phyloP scores from a whole-genome alignment of 805 yeast species.

The Pichia cabralensis region DNA sequence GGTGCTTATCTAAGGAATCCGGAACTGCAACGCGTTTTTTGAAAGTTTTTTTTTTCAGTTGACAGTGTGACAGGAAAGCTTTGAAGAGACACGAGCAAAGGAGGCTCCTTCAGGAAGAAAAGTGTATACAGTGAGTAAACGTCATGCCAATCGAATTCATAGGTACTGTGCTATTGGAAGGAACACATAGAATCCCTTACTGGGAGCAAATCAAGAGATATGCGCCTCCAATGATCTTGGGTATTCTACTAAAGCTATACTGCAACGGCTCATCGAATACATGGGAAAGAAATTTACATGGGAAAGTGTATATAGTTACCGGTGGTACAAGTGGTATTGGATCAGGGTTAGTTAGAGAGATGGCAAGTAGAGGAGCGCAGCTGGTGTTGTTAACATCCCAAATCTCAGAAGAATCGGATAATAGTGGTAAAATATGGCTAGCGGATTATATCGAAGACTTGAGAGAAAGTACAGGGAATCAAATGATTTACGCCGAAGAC shows the following conservation, averaged over 20 bases:
- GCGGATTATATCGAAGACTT: constrained; percentile 72
- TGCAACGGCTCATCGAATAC: constrained; percentile 74
- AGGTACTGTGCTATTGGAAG: constrained; percentile 59
- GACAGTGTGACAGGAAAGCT: too few relatives aligned
- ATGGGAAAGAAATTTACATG: constrained; percentile 91
- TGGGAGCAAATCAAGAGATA: constrained; percentile 48
- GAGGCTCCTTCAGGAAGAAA: too few relatives aligned
- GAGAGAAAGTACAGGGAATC: constrained; percentile 58
- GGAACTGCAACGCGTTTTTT: too few relatives aligned
- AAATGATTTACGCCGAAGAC: constrained; percentile 79
- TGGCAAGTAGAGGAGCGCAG: constrained; percentile 83
- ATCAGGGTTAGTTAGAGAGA: constrained; percentile 57
- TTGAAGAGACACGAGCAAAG: too few relatives aligned
- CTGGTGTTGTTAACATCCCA: constrained; percentile 57
- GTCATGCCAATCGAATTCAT: constrained; percentile 80
- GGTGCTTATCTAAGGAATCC: too few relatives aligned
- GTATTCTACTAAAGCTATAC: constrained; percentile 54
- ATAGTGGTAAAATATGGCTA: constrained; percentile 41
- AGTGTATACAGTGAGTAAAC: too few relatives aligned
- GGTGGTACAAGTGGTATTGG: constrained; percentile 97
- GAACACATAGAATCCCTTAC: constrained; percentile 68
- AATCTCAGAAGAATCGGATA: constrained; percentile 37
- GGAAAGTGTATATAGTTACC: constrained; percentile 70
- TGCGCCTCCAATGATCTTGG: constrained; percentile 43
- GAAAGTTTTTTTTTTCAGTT: too few relatives aligned